Base-by-base conservation (phyloP, 2,329 filamentous ascomycete species). In the Pyricularia sp. region DNA sequence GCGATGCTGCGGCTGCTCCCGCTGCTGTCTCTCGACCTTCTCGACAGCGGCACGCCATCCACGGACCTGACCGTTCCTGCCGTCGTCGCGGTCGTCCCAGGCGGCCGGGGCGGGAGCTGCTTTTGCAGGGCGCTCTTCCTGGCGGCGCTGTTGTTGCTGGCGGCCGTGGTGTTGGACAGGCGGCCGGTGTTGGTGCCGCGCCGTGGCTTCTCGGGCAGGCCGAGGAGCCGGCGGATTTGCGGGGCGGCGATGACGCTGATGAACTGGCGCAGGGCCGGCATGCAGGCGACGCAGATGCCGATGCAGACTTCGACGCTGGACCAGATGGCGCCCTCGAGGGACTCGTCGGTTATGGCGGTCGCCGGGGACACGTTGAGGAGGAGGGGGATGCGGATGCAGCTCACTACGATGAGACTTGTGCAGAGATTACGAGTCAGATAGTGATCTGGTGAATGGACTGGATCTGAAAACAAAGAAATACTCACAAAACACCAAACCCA, bases 401-500 rank as follows among this genome's bases (percentile, higher is more conserved):
- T 59, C 7, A 67, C 26, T 14, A 59, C 55, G 9, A 55, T 61
- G 14, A 67, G 26, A 20, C 66, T 67, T 14, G 14, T 36, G 2
- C 7, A 1, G 14, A 31, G n/a, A n/a, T n/a, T n/a, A n/a, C n/a
- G n/a, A n/a, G n/a, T n/a, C n/a, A n/a, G n/a, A n/a, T n/a, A n/a
- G n/a, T n/a, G n/a, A n/a, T n/a, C n/a, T n/a, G n/a, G n/a, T n/a
- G n/a, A n/a, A n/a, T n/a, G n/a, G n/a, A n/a, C n/a, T n/a, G n/a
- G n/a, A n/a, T n/a, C n/a, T 30, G 4, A 31, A 14, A 31, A 30
- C 2, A 36, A 33, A 33, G 7, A 31, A 33, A 31, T 30, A 9
- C 66, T 61, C 23, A 67, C 66, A 59, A 58, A 20, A 67, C n/a
- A 33, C 66, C 66, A 67, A 50, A 67, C 12, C 66, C 66, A 61